Conservation (phyloP, 176 grass and related monocot genomes). For the Carex myosuroides region DNA sequence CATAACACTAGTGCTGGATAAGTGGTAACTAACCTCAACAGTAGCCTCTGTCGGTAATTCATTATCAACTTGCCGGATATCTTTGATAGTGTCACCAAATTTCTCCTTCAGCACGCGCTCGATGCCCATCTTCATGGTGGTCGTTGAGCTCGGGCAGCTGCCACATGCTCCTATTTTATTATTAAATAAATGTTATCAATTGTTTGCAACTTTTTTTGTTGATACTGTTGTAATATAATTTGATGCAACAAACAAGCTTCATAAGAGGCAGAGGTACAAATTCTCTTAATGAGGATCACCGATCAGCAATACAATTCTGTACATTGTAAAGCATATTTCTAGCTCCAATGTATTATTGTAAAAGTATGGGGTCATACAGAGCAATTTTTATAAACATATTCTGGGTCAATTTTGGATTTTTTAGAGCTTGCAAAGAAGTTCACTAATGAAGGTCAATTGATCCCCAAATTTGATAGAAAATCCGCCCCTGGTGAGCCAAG, state of each 20-base stretch:
- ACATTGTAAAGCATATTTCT: not conserved
- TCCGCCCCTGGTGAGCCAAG: not conserved
- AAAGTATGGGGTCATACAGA: not conserved
- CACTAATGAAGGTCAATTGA: not conserved
- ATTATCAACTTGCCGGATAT: conserved; percentile 63
- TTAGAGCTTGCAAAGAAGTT: not conserved
- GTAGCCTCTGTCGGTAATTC: conserved; percentile 39
- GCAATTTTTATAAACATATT: not conserved
- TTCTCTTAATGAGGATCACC: not conserved
- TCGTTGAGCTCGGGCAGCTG: conserved; percentile 88
- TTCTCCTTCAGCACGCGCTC: conserved; percentile 91
- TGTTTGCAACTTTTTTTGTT: not conserved
- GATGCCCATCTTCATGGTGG: conserved; percentile 95
- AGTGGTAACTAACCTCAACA: conserved; percentile 32
- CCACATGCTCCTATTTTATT: conserved; percentile 58
- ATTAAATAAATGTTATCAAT: conserved; percentile 2
- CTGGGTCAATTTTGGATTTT: not conserved
- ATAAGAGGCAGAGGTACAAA: not conserved
- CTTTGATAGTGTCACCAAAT: conserved; percentile 71
- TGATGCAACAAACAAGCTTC: not conserved
- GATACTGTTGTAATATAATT: not conserved
- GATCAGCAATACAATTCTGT: not conserved
- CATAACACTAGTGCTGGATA: too few relatives aligned
- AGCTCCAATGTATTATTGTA: not conserved
- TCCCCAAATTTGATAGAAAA: not conserved